Evolutionary conservation across 73 alveolate genomes (phyloP), one percentile per base, ranked within the genome.

Genomic region (Paramecium pentaurelia): DNA sequence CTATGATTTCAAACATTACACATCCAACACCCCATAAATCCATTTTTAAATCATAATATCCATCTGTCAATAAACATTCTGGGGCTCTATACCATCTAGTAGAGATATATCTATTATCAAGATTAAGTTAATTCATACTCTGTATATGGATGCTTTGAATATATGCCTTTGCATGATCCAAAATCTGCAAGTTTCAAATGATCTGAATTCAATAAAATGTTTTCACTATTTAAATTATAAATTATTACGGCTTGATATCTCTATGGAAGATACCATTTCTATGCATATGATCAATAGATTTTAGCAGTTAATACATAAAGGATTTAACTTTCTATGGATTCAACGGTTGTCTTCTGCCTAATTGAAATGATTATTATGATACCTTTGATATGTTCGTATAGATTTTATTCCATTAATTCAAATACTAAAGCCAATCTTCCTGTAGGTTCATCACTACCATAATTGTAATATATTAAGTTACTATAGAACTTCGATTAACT

Each of bases 21-120:
- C 99, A 99, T 27, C 99, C 99, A 3, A 97, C 99, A 12, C 99
- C 99, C 99, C 99, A 98, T 93, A 97, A 93, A 94, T 99, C 99
- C 99, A 99, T 99, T 95, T 98, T 98, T 95, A 96, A 97, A 71
- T 95, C 97, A 93, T 99, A 99, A 94, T 97, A 98, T 51, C 99
- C 99, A 94, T 98, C 99, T 27, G 99, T 99, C 95, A 99, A 92
- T 58, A 99, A 92, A 75, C 99, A 99, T 94, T 98, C 99, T 1
- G 99, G 99, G 32, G 99, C 99, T 75, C 99, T 88, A 80, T 97
- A 97, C 99, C 99, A 97, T 95, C 99, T 93, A 18, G 99, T 98
- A 28, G 98, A 94, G 58, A 96, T 96, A 94, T 96, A 96, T 22
- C 91, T 80, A 32, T 25, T 16, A 8, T 54, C 36, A 75, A 27